Percentiles rank a stretch among this genome's conserved stretches.
Conservation (phyloP, 179 eudicot species). For the Dionaea muscipula region DNA sequence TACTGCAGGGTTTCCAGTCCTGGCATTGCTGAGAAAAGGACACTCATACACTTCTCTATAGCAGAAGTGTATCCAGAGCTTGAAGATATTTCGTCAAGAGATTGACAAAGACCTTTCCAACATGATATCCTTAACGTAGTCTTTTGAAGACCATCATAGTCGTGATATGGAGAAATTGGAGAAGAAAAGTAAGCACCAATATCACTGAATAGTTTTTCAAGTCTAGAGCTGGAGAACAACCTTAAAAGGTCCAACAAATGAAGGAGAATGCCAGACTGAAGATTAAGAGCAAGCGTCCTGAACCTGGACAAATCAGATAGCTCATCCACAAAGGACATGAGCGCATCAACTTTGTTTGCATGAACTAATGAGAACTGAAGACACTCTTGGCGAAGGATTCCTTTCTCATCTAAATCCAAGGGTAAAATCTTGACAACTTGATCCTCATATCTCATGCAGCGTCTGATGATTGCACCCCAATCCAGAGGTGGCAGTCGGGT, state of each 20-base stretch:
- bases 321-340: conserved; percentile 73
- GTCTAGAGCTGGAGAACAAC: conserved; percentile 71
- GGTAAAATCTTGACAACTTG: conserved; percentile 24
- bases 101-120: conserved; percentile 63
- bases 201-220: conserved; percentile 57
- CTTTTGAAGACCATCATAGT: conserved; percentile 27
- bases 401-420: conserved; percentile 22
- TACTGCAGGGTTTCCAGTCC: conserved; percentile 16
- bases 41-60: conserved; percentile 66
- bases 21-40: conserved; percentile 33
- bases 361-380: conserved; percentile 54
- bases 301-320: conserved; percentile 62
- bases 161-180: conserved; percentile 27
- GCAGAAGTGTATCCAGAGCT: conserved; percentile 28
- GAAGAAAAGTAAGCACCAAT: conserved; percentile 42
- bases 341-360: conserved; percentile 45
- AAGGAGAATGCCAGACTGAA: conserved; percentile 49
- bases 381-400: conserved; percentile 62
- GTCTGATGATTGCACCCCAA: conserved; percentile 67
- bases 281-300: conserved; percentile 51
- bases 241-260: conserved; percentile 50
- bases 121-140: conserved; percentile 43
- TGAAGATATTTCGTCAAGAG: conserved; percentile 34
- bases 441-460: conserved; percentile 68
- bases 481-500: conserved; percentile 69